phyloP scores from a whole-genome alignment of 352 stramenopile species.

The Phytopythium helicoides region DNA sequence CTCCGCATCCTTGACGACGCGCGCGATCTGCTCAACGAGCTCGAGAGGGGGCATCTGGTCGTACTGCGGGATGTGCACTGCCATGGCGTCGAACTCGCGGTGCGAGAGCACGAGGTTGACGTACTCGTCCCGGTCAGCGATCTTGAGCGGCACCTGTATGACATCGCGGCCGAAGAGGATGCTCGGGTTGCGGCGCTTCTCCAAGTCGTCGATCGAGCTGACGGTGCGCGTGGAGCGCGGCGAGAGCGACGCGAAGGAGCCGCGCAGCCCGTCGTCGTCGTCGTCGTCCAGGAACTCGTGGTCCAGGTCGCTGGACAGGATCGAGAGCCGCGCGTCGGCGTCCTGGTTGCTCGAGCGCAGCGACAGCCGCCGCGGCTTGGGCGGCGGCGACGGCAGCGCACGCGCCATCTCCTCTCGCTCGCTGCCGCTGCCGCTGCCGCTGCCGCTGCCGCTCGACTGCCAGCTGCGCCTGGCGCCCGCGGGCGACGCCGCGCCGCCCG shows the following conservation, averaged over 20 bases:
- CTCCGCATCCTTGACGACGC: conserved; percentile 50
- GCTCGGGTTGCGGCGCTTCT: conserved; percentile 18
- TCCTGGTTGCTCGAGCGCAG: not conserved
- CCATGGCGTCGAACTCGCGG: conserved; percentile 77
- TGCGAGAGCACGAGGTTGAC: conserved; percentile 75
- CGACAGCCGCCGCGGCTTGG: conserved; percentile 3
- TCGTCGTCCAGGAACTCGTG: not conserved
- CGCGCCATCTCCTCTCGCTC: conserved; percentile 7
- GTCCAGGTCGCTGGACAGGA: too few relatives aligned
- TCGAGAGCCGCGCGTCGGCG: conserved; percentile 1
- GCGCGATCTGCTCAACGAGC: conserved; percentile 57
- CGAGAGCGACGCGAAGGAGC: conserved; percentile 18
- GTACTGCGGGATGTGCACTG: conserved; percentile 66
- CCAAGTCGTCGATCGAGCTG: conserved; percentile 22
- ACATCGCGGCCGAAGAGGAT: conserved; percentile 69
- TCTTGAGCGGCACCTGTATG: conserved; percentile 72
- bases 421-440: not conserved
- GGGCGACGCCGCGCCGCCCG: too few relatives aligned
- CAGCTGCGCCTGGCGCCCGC: too few relatives aligned
- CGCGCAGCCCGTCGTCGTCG: not conserved
- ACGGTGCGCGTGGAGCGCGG: conserved; percentile 26
- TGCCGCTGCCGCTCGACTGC: not conserved
- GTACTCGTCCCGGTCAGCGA: conserved; percentile 38
- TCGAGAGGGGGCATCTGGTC: conserved; percentile 52
- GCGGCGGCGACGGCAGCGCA: conserved; percentile 17